Evolutionary conservation across 495 filamentous ascomycete genomes (phyloP).

Genomic region (Penicillium waksmanii): DNA sequence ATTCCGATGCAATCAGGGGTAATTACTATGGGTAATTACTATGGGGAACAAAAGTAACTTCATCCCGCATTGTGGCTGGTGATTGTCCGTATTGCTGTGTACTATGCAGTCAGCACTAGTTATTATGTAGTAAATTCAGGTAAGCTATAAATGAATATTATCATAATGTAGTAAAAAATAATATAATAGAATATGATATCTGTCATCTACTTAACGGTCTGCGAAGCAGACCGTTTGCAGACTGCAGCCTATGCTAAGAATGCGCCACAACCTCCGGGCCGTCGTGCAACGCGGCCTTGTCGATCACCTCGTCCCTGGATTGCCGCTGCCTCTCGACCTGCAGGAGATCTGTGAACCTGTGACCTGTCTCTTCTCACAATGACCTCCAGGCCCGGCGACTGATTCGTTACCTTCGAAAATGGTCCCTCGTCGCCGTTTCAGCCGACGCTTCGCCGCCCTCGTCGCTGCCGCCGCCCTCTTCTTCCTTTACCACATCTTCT

Average conservation of each 20-base stretch:
- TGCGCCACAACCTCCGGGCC: background rate
- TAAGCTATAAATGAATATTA: background rate
- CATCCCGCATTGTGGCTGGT: too few relatives aligned
- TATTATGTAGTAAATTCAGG: too few relatives aligned
- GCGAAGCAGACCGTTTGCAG: too few relatives aligned
- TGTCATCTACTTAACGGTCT: background rate
- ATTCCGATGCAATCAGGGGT: too few relatives aligned
- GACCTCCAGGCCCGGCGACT: slow-evolving; percentile 21
- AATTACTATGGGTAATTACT: too few relatives aligned
- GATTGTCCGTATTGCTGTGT: too few relatives aligned
- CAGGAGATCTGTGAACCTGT: slow-evolving; percentile 5
- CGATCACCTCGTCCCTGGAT: slow-evolving; percentile 14
- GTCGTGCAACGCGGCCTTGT: slow-evolving; percentile 13
- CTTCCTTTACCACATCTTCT: slow-evolving; percentile 40
- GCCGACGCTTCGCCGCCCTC: slow-evolving; percentile 35
- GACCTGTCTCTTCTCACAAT: slow-evolving; percentile 16
- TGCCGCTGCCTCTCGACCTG: slow-evolving; percentile 7
- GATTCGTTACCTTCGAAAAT: slow-evolving; percentile 27
- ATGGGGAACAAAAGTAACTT: too few relatives aligned
- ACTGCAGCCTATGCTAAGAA: too few relatives aligned
- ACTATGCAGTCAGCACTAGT: too few relatives aligned
- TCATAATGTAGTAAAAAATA: background rate
- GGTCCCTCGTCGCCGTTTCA: slow-evolving; percentile 34
- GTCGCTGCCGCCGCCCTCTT: slow-evolving; percentile 33
- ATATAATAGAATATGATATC: background rate